Percentiles rank a stretch among this genome's conserved stretches.
Evolutionary conservation across 2,329 filamentous ascomycete genomes (phyloP).

Genomic region (Aschersonia sp.): DNA sequence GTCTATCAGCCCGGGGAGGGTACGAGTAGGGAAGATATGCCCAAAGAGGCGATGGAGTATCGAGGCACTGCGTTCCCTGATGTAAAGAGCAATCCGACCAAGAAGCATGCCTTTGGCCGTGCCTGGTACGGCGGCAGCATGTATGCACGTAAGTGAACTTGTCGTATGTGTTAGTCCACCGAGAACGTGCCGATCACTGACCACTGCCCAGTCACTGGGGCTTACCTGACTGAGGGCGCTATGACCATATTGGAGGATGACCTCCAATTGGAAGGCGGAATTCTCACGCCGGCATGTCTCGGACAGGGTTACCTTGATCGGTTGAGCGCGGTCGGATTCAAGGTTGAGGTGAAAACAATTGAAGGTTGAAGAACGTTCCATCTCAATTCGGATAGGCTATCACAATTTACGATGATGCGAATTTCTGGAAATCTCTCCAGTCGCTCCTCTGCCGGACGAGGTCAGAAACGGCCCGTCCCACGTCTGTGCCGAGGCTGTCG

Average conservation of each 20-base stretch:
- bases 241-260: constrained; percentile 50
- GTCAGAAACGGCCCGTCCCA: constrained; percentile 15
- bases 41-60: constrained; percentile 47
- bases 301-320: constrained; percentile 54
- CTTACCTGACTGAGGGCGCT: constrained; percentile 50
- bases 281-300: constrained; percentile 59
- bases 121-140: constrained; percentile 44
- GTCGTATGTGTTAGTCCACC: not conserved
- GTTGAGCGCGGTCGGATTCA: constrained; percentile 45
- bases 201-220: constrained; percentile 41
- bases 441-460: constrained; percentile 17
- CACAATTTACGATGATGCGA: too few species aligned
- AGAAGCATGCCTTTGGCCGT: constrained; percentile 38
- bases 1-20: constrained; percentile 42
- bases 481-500: constrained; percentile 16
- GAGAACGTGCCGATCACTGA: not conserved
- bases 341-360: constrained; percentile 36
- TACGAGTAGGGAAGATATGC: constrained; percentile 33
- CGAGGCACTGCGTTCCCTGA: constrained; percentile 51
- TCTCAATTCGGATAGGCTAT: too few species aligned
- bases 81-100: constrained; percentile 16
- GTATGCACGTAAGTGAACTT: constrained; percentile 43
- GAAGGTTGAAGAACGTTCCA: constrained; percentile 3
- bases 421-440: constrained; percentile 7
- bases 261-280: constrained; percentile 45